Base-by-base conservation (phyloP, 495 filamentous ascomycete species). In the Hapsidospora chrysogenum region DNA sequence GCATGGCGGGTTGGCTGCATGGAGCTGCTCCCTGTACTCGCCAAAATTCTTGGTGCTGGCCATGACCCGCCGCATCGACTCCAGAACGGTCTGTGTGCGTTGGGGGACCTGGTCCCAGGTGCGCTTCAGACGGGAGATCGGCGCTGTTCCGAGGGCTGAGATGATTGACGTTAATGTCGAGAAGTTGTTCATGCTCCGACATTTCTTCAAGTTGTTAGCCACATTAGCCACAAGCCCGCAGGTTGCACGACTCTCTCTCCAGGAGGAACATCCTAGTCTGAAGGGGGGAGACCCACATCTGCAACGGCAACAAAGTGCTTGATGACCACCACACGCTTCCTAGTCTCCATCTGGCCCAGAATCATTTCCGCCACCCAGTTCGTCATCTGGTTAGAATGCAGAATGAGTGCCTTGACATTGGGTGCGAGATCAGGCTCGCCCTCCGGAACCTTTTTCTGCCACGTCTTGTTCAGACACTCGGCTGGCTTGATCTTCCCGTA, bases 321-420 rank as follows among this genome's bases (percentile, higher is more conserved):
- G 56, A 97, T 95, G 26, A 97, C 92, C 14, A 92, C 77, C 18
- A 96, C 89, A 40, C 89, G 71, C 55, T 92, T 92, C 62, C 86
- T 89, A 33, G 93, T 82, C 52, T 96, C 89, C 21, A 70, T 64
- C 52, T 97, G 92, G 2, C 74, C 84, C 46, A 97, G 63, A 45
- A 97, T 96, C 89, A 96, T 96, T 53, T 97, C 86, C n/a, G 89
- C 89, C 36, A 97, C 89, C 92, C 92, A 96, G 54, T 96, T 97
- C 14, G 89, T 96, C 55, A 96, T 71, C 53, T 94, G 87, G 44
- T 97, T 97, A 0, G 92, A 95, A 53, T 97, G 89, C 29, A 96
- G 66, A 57, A 97, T 97, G 40, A 97, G 64, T 9, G 85, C 79
- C 53, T 94, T 93, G 41, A 97, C 85, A 50, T 97, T 96, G 2